Evolutionary conservation across 2,329 filamentous ascomycete genomes (phyloP), one percentile per base, ranked within the genome.

Genomic region (Aspergillus quadrilineatus): DNA sequence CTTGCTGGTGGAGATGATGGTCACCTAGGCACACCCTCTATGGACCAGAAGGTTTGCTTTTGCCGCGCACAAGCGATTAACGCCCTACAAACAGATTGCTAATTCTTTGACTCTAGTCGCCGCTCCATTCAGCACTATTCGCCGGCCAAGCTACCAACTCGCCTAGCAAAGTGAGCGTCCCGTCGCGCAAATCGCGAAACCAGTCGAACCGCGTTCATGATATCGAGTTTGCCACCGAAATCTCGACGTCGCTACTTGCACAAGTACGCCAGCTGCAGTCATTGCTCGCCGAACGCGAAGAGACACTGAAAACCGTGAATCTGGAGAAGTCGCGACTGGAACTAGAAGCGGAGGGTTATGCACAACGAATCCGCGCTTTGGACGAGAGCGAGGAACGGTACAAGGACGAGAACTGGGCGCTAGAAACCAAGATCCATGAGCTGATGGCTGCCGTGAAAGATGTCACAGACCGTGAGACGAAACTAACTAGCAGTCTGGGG

Each of bases 341-440:
- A 72, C 83, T 90, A 34, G 92, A 97, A 63, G 84, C 87, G 0
- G 89, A 96, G 70, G 85, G 83, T 3, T 84, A 95, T 61, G 84
- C 88, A 52, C 90, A 95, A 71, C 86, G 92, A 34, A 79, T 97
- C 62, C 89, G 90, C 69, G 83, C 84, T 6, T 80, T 97, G 41
- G 92, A 97, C 65, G 94, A 99, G 75, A 96, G 89, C 70, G 94
- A 99, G 73, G 89, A 95, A 67, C 88, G 90, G 51, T 96, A 96
- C 78, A 97, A 97, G 76, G 94, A 99, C 69, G 94, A 97, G 74
- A 99, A 97, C 72, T 99, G 94, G 94, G 93, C 89, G 61, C 82
- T 99, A 37, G 94, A 99, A 74, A 96, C 92, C 0, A 90, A 92
- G 66, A 83, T 95, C 22, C 94, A 96, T 67, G 92, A 97, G 61